Conservation (phyloP, 2,329 filamentous ascomycete species). For the Aspergillus sp. region DNA sequence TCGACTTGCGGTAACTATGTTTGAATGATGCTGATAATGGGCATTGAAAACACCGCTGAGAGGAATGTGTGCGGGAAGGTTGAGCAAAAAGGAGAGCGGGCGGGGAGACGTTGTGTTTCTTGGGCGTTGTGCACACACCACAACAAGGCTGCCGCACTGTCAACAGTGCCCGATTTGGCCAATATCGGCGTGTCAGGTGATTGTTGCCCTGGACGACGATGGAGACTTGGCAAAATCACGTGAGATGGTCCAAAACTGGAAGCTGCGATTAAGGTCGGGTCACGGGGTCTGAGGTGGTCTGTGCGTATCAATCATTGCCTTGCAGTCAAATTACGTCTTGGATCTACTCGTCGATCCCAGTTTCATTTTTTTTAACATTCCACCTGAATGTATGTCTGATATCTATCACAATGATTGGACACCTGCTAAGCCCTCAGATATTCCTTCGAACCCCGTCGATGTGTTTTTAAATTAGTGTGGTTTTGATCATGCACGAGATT, state of each 20-base stretch:
- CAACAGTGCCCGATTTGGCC: constrained; percentile 23
- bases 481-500: constrained; percentile 78
- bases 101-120: constrained; percentile 6
- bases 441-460: not conserved
- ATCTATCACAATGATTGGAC: not conserved
- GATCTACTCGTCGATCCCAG: not conserved
- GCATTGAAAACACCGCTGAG: constrained; percentile 5
- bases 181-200: constrained; percentile 25
- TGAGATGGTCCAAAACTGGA: constrained; percentile 14
- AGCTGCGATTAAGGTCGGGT: not conserved
- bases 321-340: not conserved
- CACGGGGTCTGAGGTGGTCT: not conserved
- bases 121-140: constrained; percentile 26
- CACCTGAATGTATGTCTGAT: constrained; percentile 5
- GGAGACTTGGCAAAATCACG: constrained; percentile 21
- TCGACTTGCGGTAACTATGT: not conserved
- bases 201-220: constrained; percentile 32
- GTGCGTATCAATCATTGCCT: constrained; percentile 2
- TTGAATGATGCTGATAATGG: not conserved
- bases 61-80: constrained; percentile 2
- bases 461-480: not conserved
- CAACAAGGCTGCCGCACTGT: constrained; percentile 14
- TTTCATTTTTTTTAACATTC: not conserved
- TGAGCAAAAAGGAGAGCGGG: constrained; percentile 7
- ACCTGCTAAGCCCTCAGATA: constrained; percentile 5